These are phyloP conservation scores for Bocquillonia castaneifolia DNA, from an alignment of 441 rosid genomes.

Conservation along the genomic window DNA sequence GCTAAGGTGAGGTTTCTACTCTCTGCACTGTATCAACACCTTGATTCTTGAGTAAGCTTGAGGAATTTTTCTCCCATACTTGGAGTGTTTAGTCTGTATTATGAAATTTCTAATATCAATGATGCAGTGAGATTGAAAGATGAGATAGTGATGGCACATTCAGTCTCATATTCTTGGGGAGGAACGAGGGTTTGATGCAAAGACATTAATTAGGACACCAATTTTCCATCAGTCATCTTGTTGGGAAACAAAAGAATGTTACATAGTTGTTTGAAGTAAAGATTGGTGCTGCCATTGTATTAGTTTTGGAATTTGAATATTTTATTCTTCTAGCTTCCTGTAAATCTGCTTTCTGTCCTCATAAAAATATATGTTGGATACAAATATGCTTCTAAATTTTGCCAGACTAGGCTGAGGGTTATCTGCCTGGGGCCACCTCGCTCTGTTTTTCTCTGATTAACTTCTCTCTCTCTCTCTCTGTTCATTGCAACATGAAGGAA, in stretches of 20 bases:
- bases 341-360: neutral
- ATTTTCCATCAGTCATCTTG: neutral
- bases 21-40: too few relatives aligned
- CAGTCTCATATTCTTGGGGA: neutral
- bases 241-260: neutral
- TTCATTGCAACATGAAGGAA: neutral
- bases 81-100: too few relatives aligned
- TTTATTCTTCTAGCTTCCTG: neutral
- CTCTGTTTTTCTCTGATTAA: too few relatives aligned
- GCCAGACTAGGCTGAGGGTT: neutral
- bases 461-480: neutral
- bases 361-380: neutral
- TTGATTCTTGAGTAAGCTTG: neutral
- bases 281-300: neutral
- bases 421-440: neutral
- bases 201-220: too few relatives aligned
- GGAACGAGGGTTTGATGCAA: too few relatives aligned
- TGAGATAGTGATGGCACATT: neutral
- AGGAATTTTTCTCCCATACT: neutral
- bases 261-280: neutral
- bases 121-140: too few relatives aligned
- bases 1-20: constrained; percentile 68
- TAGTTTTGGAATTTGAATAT: neutral
- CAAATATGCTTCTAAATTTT: neutral
- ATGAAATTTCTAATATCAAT: too few relatives aligned